phyloP scores from a whole-genome alignment of 2,329 filamentous ascomycete species.

The Tympanopsis confertula region DNA sequence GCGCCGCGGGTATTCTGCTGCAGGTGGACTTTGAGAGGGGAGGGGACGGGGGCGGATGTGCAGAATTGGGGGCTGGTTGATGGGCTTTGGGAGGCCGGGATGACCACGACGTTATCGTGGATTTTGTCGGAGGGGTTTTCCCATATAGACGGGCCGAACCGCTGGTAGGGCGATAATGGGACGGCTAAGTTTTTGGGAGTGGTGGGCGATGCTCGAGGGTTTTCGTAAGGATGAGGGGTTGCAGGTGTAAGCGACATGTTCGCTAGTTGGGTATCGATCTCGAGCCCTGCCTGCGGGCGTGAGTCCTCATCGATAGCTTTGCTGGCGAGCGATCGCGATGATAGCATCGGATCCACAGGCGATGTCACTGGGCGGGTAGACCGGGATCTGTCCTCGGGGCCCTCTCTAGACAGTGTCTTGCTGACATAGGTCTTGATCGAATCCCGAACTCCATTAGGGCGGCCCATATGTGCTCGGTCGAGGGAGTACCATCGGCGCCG shows the following conservation, averaged over 20 bases:
- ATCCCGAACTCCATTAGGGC: not conserved
- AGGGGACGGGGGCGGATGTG: not conserved
- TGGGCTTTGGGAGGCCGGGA: not conserved
- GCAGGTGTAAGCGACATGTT: too few species aligned
- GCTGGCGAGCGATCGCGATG: too few species aligned
- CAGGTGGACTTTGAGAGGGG: not conserved
- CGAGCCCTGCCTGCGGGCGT: too few species aligned
- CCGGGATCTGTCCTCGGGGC: too few species aligned
- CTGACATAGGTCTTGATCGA: not conserved
- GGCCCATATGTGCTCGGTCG: not conserved
- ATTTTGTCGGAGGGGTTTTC: constrained; percentile 11
- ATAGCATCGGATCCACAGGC: too few species aligned
- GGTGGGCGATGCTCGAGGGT: constrained; percentile 2
- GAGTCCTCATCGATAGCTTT: too few species aligned
- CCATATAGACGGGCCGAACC: constrained; percentile 20
- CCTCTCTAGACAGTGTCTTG: not conserved
- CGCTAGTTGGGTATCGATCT: too few species aligned
- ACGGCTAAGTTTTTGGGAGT: constrained; percentile 16
- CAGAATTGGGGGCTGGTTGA: not conserved
- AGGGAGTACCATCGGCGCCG: not conserved
- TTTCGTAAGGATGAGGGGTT: constrained; percentile 3
- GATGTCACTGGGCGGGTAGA: too few species aligned
- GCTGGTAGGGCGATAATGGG: constrained; percentile 20
- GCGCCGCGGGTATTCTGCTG: constrained; percentile 4
- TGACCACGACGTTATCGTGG: constrained; percentile 3